These are phyloP conservation scores for Botrytis fragariae DNA, from an alignment of 2,329 filamentous ascomycete genomes.

Conservation along the genomic window DNA sequence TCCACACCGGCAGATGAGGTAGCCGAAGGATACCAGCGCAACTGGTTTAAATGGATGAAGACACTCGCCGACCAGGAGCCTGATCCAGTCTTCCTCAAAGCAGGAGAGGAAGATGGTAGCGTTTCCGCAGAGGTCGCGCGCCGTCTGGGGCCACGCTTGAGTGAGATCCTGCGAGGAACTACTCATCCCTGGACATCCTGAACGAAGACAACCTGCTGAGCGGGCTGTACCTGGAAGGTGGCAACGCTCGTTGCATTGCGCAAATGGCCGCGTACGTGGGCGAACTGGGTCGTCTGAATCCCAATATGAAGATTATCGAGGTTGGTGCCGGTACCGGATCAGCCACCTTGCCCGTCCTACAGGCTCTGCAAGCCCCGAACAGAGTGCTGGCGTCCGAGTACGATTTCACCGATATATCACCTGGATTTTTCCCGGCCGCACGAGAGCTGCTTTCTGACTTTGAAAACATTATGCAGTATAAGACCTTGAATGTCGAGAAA, in stretches of 20 bases:
- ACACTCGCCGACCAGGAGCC: no score
- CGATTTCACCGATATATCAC: slow-evolving; percentile 12
- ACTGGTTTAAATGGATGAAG: no score
- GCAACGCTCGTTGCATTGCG: not conserved
- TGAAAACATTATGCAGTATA: slow-evolving; percentile 15
- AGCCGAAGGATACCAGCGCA: no score
- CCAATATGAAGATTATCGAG: slow-evolving; percentile 37
- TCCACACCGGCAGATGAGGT: no score
- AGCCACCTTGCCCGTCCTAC: not conserved
- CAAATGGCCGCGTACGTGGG: slow-evolving; percentile 9
- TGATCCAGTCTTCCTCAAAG: no score
- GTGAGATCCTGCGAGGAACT: not conserved
- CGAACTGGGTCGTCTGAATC: slow-evolving; percentile 24
- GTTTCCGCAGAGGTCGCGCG: not conserved
- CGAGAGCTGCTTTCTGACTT: not conserved
- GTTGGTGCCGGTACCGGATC: slow-evolving; percentile 26
- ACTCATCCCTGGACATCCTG: not conserved
- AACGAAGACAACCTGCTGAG: not conserved
- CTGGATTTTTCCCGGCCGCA: not conserved
- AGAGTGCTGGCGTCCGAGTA: not conserved
- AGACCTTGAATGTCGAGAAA: slow-evolving; percentile 24
- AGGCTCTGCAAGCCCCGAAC: not conserved
- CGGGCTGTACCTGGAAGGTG: not conserved
- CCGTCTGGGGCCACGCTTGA: not conserved
- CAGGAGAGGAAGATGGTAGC: no score